Evolutionary conservation across 768 basidiomycete genomes (phyloP).

Genomic region (Leccinum broughii): DNA sequence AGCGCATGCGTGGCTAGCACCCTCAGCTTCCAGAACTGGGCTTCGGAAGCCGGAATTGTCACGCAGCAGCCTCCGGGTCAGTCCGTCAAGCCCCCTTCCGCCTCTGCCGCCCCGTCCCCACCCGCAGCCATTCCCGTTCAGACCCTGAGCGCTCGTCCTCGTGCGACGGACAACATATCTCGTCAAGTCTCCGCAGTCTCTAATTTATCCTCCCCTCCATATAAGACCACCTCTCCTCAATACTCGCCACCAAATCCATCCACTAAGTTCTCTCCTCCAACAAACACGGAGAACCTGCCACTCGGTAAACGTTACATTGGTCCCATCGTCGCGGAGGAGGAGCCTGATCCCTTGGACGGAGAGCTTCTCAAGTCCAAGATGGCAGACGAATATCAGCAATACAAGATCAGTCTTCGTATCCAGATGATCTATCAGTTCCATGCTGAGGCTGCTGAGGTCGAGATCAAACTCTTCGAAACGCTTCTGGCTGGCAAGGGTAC

Average conservation of each 20-base stretch:
- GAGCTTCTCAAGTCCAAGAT: constrained; percentile 33
- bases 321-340: constrained; percentile 31
- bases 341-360: constrained; percentile 28
- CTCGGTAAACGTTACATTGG: constrained; percentile 36
- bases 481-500: constrained; percentile 30
- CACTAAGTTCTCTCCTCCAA: constrained; percentile 29
- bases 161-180: constrained; percentile 32
- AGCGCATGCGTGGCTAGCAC: constrained; percentile 12
- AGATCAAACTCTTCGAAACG: constrained; percentile 31
- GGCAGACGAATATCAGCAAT: constrained; percentile 34
- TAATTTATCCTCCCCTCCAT: constrained; percentile 20
- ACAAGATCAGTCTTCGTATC: constrained; percentile 33
- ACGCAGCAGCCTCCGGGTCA: constrained; percentile 19
- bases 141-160: constrained; percentile 21
- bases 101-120: constrained; percentile 9
- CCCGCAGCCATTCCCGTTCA: constrained; percentile 7
- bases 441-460: constrained; percentile 29
- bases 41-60: constrained; percentile 31
- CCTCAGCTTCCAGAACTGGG: constrained; percentile 33
- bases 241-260: constrained; percentile 25
- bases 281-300: constrained; percentile 17
- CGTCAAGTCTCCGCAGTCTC: constrained; percentile 32
- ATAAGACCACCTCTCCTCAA: constrained; percentile 26
- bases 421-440: constrained; percentile 38
- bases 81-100: constrained; percentile 5